Evolutionary conservation across 1,139 yeast genomes (phyloP).

Genomic region (Sugiyamaella japonica): DNA sequence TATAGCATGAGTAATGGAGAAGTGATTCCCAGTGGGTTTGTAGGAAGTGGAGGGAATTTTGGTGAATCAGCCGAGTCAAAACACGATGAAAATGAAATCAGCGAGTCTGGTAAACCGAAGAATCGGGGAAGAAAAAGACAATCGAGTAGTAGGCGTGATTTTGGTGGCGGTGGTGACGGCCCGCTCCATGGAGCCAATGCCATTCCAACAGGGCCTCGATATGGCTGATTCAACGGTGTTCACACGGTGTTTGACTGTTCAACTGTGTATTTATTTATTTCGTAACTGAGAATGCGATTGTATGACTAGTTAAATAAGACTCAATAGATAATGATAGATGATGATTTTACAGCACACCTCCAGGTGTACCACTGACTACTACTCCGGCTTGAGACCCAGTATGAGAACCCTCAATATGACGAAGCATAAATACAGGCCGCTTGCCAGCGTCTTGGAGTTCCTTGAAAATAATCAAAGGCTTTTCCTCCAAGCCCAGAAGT

Average conservation of each 20-base stretch:
- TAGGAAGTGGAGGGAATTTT: not conserved
- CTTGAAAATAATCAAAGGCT: slow-evolving; percentile 85
- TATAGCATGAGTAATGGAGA: slow-evolving; percentile 21
- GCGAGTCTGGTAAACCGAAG: not conserved
- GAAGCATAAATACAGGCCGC: slow-evolving; percentile 89
- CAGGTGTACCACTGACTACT: slow-evolving; percentile 40
- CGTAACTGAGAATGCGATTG: not conserved
- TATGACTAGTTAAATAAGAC: not conserved
- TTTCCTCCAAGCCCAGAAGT: slow-evolving; percentile 77
- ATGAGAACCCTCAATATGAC: slow-evolving; percentile 62
- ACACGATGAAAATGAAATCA: not conserved
- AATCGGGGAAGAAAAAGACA: slow-evolving; percentile 11
- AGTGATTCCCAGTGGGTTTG: slow-evolving; percentile 5
- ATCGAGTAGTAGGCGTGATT: not conserved
- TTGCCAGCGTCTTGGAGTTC: slow-evolving; percentile 84
- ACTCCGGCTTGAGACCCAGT: slow-evolving; percentile 11
- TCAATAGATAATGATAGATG: not conserved
- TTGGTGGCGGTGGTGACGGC: not conserved
- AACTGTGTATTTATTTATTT: not conserved
- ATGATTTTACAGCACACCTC: slow-evolving; percentile 39
- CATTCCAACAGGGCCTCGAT: slow-evolving; percentile 13
- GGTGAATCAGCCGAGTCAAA: not conserved
- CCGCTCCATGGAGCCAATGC: slow-evolving; percentile 10
- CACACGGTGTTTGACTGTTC: not conserved
- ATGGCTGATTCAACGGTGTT: not conserved